A percentile compares a stretch with the other conserved stretches of the same genome.
These are phyloP conservation scores for Paramecium pentaurelia DNA, from an alignment of 73 alveolate genomes.

Conservation along the genomic window DNA sequence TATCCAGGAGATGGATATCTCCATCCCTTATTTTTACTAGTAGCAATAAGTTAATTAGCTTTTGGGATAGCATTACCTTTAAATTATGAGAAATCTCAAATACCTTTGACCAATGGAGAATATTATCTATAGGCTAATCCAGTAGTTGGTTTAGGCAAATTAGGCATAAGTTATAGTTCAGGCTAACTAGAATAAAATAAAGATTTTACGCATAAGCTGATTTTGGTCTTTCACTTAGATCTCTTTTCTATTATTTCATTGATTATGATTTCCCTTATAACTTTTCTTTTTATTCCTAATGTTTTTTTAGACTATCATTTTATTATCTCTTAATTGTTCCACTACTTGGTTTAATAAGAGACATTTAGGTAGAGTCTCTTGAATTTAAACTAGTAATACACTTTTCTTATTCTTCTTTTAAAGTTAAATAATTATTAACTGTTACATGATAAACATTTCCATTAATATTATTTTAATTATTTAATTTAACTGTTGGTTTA, in stretches of 20 bases:
- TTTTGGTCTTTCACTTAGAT: constrained; percentile 35
- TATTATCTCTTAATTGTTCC: constrained; percentile 29
- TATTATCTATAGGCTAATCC: constrained; percentile 3
- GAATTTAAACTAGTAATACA: neutral
- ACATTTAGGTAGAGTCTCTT: neutral
- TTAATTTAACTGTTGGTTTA: neutral
- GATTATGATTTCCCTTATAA: neutral
- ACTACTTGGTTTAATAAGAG: neutral
- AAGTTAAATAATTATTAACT: constrained; percentile 18
- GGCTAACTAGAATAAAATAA: neutral
- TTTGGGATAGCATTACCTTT: neutral
- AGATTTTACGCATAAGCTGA: neutral
- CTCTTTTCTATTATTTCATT: neutral
- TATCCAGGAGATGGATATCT: constrained; percentile 47
- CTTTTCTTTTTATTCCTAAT: neutral
- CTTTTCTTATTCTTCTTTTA: neutral
- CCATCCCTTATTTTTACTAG: neutral
- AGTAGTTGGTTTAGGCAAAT: neutral
- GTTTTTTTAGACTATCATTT: constrained; percentile 27
- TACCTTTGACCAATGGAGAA: constrained; percentile 19
- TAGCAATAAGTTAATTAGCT: neutral
- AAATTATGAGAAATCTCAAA: neutral
- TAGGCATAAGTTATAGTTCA: neutral
- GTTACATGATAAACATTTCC: constrained; percentile 41
- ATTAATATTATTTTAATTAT: neutral